Evolutionary conservation across 2,329 filamentous ascomycete species (phyloP).

Genomic region (Trichocomaceae sp.): DNA sequence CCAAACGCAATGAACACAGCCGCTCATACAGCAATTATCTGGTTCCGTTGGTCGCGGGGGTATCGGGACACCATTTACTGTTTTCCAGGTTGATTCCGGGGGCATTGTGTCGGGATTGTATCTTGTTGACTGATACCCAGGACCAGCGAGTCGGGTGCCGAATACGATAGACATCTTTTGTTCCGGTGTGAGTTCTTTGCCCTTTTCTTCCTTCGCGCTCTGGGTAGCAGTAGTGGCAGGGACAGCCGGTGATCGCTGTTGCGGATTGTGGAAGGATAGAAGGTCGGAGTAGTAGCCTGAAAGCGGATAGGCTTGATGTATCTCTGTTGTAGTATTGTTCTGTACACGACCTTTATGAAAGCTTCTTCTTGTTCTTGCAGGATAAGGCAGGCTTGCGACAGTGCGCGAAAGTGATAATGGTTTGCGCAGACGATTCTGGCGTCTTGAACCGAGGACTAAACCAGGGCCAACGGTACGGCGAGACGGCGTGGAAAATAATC

Average conservation of each 20-base stretch:
- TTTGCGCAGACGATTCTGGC: not conserved
- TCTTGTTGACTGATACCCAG: conserved; percentile 60
- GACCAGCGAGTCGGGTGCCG: conserved; percentile 68
- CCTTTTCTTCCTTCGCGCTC: not conserved
- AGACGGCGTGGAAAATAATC: not conserved
- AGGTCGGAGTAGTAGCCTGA: conserved; percentile 42
- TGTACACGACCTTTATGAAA: not conserved
- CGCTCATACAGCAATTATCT: conserved; percentile 98
- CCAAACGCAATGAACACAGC: conserved; percentile 97
- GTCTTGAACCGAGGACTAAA: not conserved
- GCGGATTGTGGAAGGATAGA: conserved; percentile 22
- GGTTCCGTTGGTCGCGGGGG: conserved; percentile 82
- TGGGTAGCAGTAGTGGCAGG: not conserved
- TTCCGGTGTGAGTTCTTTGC: conserved; percentile 17
- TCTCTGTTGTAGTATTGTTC: not conserved
- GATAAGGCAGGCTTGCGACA: not conserved
- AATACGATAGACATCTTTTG: conserved; percentile 66
- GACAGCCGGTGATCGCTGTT: not conserved
- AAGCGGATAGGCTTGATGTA: conserved; percentile 34
- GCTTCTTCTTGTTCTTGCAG: not conserved
- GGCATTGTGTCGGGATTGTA: conserved; percentile 49
- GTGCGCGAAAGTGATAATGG: conserved; percentile 10
- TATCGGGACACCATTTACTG: conserved; percentile 70
- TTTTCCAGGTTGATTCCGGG: conserved; percentile 50
- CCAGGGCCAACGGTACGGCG: not conserved